Percentiles rank a stretch among this genome's conserved stretches.
Conservation (phyloP, 208 protist species). For the Leishmania braziliensis region DNA sequence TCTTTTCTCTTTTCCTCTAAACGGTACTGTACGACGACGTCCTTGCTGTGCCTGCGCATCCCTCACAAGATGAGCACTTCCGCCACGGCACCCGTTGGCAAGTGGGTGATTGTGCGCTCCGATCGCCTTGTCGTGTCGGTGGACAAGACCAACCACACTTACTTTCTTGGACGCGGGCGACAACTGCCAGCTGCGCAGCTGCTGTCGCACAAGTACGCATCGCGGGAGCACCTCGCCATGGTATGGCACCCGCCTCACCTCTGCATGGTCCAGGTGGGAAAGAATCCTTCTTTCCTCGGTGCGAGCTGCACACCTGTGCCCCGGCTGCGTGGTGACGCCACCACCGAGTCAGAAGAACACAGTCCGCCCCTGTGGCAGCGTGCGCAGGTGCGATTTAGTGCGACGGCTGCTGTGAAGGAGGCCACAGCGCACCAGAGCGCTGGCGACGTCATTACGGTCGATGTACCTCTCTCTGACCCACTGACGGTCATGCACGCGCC, state of each 20-base stretch:
- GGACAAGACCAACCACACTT: constrained; percentile 33
- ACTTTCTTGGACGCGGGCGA: constrained; percentile 52
- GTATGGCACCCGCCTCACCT: constrained; percentile 46
- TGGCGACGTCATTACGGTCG: constrained; percentile 9
- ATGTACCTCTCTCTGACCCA: constrained; percentile 31
- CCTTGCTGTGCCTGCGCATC: background rate
- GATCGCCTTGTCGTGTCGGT: constrained; percentile 54
- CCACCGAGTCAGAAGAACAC: background rate
- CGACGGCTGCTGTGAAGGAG: constrained; percentile 4
- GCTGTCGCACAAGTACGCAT: constrained; percentile 62
- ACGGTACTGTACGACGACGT: background rate
- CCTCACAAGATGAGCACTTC: background rate
- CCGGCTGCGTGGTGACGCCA: background rate
- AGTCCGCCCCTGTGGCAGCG: background rate
- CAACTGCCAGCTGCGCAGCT: constrained; percentile 51
- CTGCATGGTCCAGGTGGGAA: constrained; percentile 45
- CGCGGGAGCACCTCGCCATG: constrained; percentile 60
- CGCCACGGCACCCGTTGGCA: constrained; percentile 19
- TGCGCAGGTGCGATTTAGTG: constrained; percentile 8
- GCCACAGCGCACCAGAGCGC: constrained; percentile 5
- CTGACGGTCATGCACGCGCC: constrained; percentile 25
- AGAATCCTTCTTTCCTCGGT: constrained; percentile 74
- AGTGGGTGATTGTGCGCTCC: constrained; percentile 66
- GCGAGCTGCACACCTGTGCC: constrained; percentile 30
- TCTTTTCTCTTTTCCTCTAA: background rate